Conservation (phyloP, 179 eudicot genomes). For the Corrigiola litoralis region DNA sequence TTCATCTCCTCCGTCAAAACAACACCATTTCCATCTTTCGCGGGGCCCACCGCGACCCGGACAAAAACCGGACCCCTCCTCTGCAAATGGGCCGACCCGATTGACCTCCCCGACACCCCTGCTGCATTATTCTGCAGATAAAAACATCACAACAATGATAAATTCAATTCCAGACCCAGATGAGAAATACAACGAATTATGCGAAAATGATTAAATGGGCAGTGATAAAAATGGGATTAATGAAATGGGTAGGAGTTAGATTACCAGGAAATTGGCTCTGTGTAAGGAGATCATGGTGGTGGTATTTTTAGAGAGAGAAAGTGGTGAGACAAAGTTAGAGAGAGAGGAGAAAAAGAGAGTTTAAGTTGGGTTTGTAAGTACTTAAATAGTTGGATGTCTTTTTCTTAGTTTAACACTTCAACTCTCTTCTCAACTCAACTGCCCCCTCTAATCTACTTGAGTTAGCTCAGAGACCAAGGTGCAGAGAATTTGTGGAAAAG, state of each 20-base stretch:
- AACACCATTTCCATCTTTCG: constrained; percentile 45
- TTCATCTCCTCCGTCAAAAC: constrained; percentile 45
- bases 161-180: constrained; percentile 5
- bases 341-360: not conserved
- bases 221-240: constrained; percentile 2
- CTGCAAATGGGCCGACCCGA: constrained; percentile 38
- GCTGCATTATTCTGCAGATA: constrained; percentile 46
- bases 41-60: constrained; percentile 44
- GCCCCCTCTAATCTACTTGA: no score
- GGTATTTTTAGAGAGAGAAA: not conserved
- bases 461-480: no score
- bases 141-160: not conserved
- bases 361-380: not conserved
- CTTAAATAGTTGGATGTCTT: not conserved
- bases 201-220: constrained; percentile 17
- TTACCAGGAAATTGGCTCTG: constrained; percentile 47
- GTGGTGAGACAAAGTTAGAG: not conserved
- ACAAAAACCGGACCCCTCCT: constrained; percentile 35
- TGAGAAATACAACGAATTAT: not conserved
- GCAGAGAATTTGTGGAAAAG: no score
- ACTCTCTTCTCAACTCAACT: no score
- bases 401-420: no score
- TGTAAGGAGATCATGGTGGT: constrained; percentile 55
- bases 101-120: constrained; percentile 43
- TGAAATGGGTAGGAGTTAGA: constrained; percentile 19